A percentile compares a stretch with the other conserved stretches of the same genome.
Evolutionary conservation across 78 protist species (phyloP).

Genomic region (Dictyostelium purpureum): DNA sequence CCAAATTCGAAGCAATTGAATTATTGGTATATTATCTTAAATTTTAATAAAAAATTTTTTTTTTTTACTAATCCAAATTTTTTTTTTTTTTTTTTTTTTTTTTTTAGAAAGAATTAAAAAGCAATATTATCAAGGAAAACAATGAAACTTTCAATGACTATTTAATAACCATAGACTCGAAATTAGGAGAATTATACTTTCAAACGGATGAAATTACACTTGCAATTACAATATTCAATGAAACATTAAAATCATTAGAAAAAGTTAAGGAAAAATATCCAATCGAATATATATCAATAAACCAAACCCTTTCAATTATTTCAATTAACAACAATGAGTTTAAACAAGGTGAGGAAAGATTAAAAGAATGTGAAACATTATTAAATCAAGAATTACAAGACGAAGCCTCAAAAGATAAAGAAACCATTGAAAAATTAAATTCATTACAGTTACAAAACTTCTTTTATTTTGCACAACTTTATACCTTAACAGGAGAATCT

Average conservation of each 20-base stretch:
- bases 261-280: not conserved
- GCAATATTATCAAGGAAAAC: not conserved
- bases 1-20: conserved; percentile 33
- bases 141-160: not conserved
- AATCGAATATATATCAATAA: not conserved
- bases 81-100: not conserved
- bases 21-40: not conserved
- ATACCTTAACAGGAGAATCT: not conserved
- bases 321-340: conserved; percentile 7
- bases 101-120: not conserved
- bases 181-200: conserved; percentile 1
- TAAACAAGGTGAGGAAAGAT: not conserved
- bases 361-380: not conserved
- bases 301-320: not conserved
- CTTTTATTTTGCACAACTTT: conserved; percentile 17
- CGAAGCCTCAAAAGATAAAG: not conserved
- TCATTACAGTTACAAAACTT: conserved; percentile 8
- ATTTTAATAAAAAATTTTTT: too few relatives aligned
- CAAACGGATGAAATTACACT: conserved; percentile 11
- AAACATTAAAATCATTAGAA: not conserved
- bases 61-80: not conserved
- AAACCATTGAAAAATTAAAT: not conserved
- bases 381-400: not conserved
- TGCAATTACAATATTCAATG: not conserved
- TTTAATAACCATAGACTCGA: not conserved